Conservation (phyloP, 371 early-diverging fungal genomes). For the Mortierella sp. region DNA sequence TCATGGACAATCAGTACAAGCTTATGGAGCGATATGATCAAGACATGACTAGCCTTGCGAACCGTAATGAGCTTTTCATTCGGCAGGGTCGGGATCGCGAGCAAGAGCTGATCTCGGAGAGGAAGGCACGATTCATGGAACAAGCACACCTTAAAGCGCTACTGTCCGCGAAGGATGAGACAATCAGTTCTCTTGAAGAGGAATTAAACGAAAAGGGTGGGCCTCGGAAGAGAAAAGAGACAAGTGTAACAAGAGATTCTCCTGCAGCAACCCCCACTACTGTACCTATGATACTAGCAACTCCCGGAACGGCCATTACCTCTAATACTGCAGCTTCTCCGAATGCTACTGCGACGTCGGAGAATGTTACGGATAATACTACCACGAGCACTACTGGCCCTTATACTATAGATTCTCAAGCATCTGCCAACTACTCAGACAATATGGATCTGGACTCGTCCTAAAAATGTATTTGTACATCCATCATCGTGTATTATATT, state of each 20-base stretch:
- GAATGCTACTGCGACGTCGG: not conserved
- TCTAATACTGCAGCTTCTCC: not conserved
- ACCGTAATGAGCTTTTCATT: constrained; percentile 19
- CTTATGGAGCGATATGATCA: constrained; percentile 17
- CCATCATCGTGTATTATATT: too few relatives aligned
- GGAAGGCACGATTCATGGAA: constrained; percentile 10
- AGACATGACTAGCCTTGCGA: constrained; percentile 15
- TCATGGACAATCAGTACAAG: constrained; percentile 12
- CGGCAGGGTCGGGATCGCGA: constrained; percentile 22
- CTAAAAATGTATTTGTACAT: constrained; percentile 8
- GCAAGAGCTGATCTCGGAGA: constrained; percentile 3
- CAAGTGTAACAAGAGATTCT: not conserved
- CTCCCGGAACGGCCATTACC: not conserved
- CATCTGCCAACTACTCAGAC: not conserved
- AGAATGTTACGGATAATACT: not conserved
- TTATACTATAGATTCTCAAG: not conserved
- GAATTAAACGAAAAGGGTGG: constrained; percentile 7
- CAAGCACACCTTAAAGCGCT: constrained; percentile 1
- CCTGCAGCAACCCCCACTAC: not conserved
- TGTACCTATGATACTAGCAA: not conserved
- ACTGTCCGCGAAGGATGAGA: not conserved
- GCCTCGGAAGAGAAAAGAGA: not conserved
- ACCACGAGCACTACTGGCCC: too few relatives aligned
- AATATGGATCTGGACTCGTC: not conserved
- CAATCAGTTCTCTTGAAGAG: constrained; percentile 3